These are phyloP conservation scores for Straminergon stramineum DNA, from an alignment of 225 moss, liverwort and hornwort genomes.

Conservation along the genomic window DNA sequence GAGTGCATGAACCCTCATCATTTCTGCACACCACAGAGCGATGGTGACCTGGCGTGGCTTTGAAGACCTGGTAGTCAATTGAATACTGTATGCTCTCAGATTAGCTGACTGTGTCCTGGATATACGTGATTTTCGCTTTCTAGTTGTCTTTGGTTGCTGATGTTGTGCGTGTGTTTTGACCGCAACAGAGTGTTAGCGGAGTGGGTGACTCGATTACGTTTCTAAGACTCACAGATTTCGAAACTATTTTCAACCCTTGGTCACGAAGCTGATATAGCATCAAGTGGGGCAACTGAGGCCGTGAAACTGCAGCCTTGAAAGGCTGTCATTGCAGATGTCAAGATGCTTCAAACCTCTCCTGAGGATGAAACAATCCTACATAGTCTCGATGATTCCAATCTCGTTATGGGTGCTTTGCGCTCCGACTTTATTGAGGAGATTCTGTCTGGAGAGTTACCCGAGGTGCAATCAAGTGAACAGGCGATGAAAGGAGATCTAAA, in stretches of 20 bases:
- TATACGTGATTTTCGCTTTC: neutral
- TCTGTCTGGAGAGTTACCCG: slow-evolving; percentile 22
- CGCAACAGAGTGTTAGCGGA: slow-evolving; percentile 7
- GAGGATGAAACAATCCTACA: slow-evolving; percentile 29
- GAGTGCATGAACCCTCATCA: neutral
- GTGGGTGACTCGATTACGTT: neutral
- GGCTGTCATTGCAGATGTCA: slow-evolving; percentile 35
- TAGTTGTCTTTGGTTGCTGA: slow-evolving; percentile 7
- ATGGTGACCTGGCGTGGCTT: neutral
- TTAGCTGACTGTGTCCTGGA: neutral
- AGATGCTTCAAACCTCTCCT: slow-evolving; percentile 38
- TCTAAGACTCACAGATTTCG: neutral
- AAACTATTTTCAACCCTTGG: neutral
- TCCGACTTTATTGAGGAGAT: slow-evolving; percentile 37
- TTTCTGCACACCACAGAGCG: neutral
- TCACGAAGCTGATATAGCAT: neutral
- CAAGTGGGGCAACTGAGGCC: neutral
- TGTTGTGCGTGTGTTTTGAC: neutral
- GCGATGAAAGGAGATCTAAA: slow-evolving; percentile 27
- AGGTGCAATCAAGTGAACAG: slow-evolving; percentile 20
- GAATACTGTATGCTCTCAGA: neutral
- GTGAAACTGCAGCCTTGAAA: slow-evolving; percentile 17
- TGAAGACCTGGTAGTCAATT: neutral
- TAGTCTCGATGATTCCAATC: slow-evolving; percentile 36
- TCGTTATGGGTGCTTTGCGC: slow-evolving; percentile 29